Conservation (phyloP, 2,329 filamentous ascomycete genomes). For the Dactylellina parvicollis region DNA sequence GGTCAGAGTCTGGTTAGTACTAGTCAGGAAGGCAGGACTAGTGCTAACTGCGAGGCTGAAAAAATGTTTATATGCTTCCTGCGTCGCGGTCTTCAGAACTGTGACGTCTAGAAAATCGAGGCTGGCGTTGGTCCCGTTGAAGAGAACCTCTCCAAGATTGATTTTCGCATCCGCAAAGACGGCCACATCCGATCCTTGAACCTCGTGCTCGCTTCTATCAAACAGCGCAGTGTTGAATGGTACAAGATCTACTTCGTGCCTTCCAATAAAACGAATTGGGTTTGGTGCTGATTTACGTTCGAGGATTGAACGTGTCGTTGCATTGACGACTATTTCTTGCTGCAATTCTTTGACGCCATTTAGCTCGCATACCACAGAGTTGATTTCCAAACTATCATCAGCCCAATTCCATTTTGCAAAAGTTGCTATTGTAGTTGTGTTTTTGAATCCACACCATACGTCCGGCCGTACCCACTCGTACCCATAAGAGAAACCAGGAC, state of each 20-base stretch:
- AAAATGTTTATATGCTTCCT: slow-evolving; percentile 5
- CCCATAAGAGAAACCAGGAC: neutral
- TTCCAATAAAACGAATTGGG: neutral
- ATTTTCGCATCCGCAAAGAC: slow-evolving; percentile 4
- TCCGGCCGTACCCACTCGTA: slow-evolving; percentile 16
- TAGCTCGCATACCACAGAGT: slow-evolving; percentile 11
- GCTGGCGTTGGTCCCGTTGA: neutral
- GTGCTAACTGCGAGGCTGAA: slow-evolving; percentile 24
- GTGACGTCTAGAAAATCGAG: neutral
- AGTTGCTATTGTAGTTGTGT: slow-evolving; percentile 15
- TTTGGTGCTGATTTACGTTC: neutral
- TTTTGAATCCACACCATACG: slow-evolving; percentile 27
- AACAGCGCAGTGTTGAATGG: slow-evolving; percentile 16
- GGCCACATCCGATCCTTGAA: slow-evolving; percentile 20
- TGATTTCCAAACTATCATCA: neutral
- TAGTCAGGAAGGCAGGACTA: slow-evolving; percentile 7
- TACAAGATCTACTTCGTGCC: slow-evolving; percentile 1
- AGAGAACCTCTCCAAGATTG: neutral
- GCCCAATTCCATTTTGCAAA: neutral
- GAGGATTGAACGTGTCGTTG: slow-evolving; percentile 8
- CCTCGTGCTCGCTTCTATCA: neutral
- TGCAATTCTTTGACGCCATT: slow-evolving; percentile 9
- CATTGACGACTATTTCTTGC: slow-evolving; percentile 17
- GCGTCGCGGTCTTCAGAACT: neutral
- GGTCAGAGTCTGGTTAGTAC: neutral